Base-by-base conservation (phyloP, 177 flowering plant species). In the Viscum album region DNA sequence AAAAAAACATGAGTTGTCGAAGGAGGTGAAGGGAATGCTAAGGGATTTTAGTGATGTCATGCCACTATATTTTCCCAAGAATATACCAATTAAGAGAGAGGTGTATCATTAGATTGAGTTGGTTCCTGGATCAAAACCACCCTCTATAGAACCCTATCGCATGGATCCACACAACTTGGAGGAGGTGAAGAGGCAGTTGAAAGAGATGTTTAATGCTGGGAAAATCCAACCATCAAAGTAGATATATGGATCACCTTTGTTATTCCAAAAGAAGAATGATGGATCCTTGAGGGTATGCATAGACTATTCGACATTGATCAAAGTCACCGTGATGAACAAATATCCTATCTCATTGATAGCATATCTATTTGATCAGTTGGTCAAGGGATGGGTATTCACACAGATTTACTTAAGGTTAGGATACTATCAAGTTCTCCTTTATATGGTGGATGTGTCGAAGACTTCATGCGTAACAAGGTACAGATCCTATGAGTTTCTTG, bases 201-300 rank as follows among this genome's bases (percentile, higher is more conserved):
- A 56, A 0, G 75, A 73, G 12, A 34, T 70, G 23, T 35, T 78
- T 26, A 74, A 71, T 6, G 63, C 30, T 0, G 66, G 75, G 0
- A 64, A 29, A 31, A 68, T 75, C 17, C 65, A 65, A 16, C 75
- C 78, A 0, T 75, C 68, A 0, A 75, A 73, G 28, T 71, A 69
- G 0, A 71, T 67, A 0, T 76, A 43, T 59, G 71, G 71, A 8
- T 65, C 73, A 2, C 39, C 66, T 2, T 43, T 75, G 5, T 21
- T 75, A 1, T 75, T 79, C 16, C 60, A 77, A 15, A 60, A 29
- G 41, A 75, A 77, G 61, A 37, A 69, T 0, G 70, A 76, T 54
- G 67, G 73, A 0, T 34, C 37, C 1, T 15, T 79, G 0, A n/a
- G 69, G 4, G 26, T 75, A 47, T 71, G 73, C 37, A 58, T 74